Evolutionary conservation across 495 filamentous ascomycete genomes (phyloP).

Genomic region (Hypoxylon lenormandii): DNA sequence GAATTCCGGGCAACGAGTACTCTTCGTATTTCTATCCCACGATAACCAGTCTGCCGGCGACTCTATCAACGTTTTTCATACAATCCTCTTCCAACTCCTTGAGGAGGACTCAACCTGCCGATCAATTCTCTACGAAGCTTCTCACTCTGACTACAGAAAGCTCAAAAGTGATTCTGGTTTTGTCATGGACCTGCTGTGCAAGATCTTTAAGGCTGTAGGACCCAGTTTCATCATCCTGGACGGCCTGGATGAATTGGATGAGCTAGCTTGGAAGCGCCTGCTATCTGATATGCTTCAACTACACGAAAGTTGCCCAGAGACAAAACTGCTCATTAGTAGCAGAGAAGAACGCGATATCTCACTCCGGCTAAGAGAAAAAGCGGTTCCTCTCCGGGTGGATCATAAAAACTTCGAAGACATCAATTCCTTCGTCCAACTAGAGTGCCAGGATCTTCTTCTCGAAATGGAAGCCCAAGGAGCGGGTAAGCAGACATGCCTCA

Average conservation of each 20-base stretch:
- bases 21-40: constrained; percentile 30
- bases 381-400: constrained; percentile 17
- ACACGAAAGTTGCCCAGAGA: constrained; percentile 23
- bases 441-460: constrained; percentile 13
- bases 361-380: constrained; percentile 1
- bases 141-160: constrained; percentile 16
- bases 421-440: constrained; percentile 16
- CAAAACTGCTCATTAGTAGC: constrained; percentile 33
- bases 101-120: constrained; percentile 4
- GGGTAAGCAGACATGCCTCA: constrained; percentile 12
- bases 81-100: constrained; percentile 30
- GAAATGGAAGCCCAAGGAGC: constrained; percentile 16
- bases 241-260: constrained; percentile 29
- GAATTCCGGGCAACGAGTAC: neutral
- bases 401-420: constrained; percentile 23
- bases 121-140: constrained; percentile 9
- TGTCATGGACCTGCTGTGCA: constrained; percentile 21
- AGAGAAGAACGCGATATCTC: constrained; percentile 27
- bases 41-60: constrained; percentile 20
- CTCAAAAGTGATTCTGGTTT: constrained; percentile 24
- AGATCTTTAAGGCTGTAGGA: constrained; percentile 15
- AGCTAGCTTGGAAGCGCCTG: constrained; percentile 16
- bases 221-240: constrained; percentile 20
- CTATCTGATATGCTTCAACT: constrained; percentile 18
- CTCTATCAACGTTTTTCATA: constrained; percentile 25